A percentile compares a stretch with the other conserved stretches of the same genome.
Evolutionary conservation across 1,139 yeast genomes (phyloP).

Genomic region (Diutina rugosa): DNA sequence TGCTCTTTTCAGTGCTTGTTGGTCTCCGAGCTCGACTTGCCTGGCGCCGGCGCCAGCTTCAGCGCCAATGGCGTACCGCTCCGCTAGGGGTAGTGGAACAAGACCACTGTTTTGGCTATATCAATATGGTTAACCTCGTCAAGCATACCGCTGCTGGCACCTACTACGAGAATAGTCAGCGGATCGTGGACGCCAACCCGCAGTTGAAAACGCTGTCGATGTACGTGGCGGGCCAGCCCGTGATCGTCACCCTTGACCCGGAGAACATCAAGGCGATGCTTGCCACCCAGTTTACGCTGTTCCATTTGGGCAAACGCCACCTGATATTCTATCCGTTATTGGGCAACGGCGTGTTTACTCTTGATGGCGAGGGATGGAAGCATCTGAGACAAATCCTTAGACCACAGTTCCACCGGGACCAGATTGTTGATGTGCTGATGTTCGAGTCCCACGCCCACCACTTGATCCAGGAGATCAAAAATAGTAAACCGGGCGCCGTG

Average conservation of each 20-base stretch:
- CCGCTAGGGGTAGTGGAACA: neutral
- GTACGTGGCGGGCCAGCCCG: slow-evolving; percentile 11
- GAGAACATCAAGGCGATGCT: slow-evolving; percentile 2
- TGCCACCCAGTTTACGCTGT: slow-evolving; percentile 1
- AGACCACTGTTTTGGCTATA: neutral
- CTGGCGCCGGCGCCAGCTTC: neutral
- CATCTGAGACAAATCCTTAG: neutral
- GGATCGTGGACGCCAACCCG: neutral
- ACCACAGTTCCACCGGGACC: slow-evolving; percentile 1
- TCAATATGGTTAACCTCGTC: neutral
- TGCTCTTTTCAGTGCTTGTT: neutral
- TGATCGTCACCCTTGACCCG: neutral
- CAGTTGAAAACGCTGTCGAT: neutral
- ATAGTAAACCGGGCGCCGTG: neutral
- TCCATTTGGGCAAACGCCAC: neutral
- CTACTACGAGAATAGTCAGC: neutral
- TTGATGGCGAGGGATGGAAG: slow-evolving; percentile 2
- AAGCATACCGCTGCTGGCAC: neutral
- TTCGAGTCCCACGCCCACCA: neutral
- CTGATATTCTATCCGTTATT: neutral
- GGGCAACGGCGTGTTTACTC: slow-evolving; percentile 2
- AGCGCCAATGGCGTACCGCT: neutral
- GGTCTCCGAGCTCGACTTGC: neutral
- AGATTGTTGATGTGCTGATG: neutral
- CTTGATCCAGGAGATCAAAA: neutral